Conservation (phyloP, 2,329 filamentous ascomycete species). For the Penicillium sp. region DNA sequence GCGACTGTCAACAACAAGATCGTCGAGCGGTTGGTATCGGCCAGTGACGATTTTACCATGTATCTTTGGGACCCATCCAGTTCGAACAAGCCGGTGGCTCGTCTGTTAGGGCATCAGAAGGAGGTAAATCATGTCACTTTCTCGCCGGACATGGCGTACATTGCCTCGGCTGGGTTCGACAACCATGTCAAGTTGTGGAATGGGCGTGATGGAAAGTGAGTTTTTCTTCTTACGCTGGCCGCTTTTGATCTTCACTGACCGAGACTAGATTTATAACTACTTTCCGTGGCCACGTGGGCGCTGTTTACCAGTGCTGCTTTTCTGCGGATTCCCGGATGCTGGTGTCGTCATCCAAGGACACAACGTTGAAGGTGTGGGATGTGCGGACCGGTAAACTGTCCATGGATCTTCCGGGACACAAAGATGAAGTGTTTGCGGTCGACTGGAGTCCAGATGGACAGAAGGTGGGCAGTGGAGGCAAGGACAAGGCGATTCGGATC, state of each 20-base stretch:
- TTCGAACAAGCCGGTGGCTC: constrained; percentile 76
- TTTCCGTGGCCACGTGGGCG: constrained; percentile 79
- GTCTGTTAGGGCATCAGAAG: constrained; percentile 90
- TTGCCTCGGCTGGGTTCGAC: constrained; percentile 86
- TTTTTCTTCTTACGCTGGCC: constrained; percentile 4
- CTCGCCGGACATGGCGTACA: constrained; percentile 78
- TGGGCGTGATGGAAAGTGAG: constrained; percentile 58
- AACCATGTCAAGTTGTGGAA: constrained; percentile 94
- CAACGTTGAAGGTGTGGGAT: constrained; percentile 92
- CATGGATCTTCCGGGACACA: constrained; percentile 78
- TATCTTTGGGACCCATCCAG: constrained; percentile 83
- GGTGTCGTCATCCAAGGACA: constrained; percentile 84
- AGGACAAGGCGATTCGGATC: constrained; percentile 70
- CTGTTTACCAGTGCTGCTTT: constrained; percentile 89
- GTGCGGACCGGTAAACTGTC: constrained; percentile 76
- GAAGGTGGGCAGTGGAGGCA: constrained; percentile 83
- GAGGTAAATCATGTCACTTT: constrained; percentile 94
- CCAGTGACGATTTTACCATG: constrained; percentile 93
- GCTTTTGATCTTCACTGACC: constrained; percentile 14
- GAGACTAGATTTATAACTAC: constrained; percentile 69
- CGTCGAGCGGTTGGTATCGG: constrained; percentile 79
- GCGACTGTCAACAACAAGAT: constrained; percentile 69
- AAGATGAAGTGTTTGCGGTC: constrained; percentile 88
- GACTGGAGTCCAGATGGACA: constrained; percentile 93
- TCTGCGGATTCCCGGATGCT: constrained; percentile 85